Conservation (phyloP, 768 basidiomycete species). For the Mrakia blollopis region DNA sequence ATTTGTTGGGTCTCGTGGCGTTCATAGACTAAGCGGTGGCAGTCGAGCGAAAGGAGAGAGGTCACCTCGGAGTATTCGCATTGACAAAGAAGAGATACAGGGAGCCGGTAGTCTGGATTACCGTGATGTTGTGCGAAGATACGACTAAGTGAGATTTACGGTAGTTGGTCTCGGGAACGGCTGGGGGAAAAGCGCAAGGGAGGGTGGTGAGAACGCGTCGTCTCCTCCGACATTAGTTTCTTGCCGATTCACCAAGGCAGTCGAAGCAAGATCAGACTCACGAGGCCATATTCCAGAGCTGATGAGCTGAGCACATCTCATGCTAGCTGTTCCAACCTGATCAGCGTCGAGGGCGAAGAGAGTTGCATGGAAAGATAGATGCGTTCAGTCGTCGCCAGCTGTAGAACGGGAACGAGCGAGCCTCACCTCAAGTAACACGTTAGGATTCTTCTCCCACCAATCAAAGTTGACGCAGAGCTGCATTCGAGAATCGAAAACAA, state of each 20-base stretch:
- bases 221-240: neutral
- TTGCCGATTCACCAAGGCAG: too few species aligned
- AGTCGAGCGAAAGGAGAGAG: too few species aligned
- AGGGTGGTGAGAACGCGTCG: neutral
- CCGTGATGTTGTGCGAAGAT: neutral
- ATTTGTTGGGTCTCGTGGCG: neutral
- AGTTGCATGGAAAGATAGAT: neutral
- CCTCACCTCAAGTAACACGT: neutral
- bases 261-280: neutral
- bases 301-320: neutral
- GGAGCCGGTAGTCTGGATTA: neutral
- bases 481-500: neutral
- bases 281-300: neutral
- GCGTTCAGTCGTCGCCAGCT: neutral
- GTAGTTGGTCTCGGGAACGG: neutral
- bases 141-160: neutral
- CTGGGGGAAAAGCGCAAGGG: neutral
- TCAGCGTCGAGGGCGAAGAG: neutral
- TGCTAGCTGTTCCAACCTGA: slow-evolving; percentile 1
- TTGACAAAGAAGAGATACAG: neutral
- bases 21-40: neutral
- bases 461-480: neutral
- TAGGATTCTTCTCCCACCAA: neutral
- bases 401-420: neutral
- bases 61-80: too few species aligned